Percentiles rank a stretch among this genome's conserved stretches.
Evolutionary conservation across 2,329 filamentous ascomycete genomes (phyloP).

Genomic region (Gaeumannomyces tritici): DNA sequence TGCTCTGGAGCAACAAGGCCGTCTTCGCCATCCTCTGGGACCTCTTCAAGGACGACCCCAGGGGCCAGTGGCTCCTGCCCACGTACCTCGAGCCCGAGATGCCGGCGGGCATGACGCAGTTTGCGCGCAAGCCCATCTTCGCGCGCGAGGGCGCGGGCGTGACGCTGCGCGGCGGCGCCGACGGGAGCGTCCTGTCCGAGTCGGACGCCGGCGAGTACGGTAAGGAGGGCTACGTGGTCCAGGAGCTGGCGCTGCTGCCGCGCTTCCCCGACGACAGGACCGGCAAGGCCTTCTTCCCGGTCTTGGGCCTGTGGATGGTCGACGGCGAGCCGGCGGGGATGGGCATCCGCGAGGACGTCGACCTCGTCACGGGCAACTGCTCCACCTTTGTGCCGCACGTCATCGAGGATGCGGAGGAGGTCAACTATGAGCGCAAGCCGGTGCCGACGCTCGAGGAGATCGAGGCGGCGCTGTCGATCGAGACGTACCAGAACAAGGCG

Average conservation of each 20-base stretch:
- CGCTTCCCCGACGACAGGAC: neutral
- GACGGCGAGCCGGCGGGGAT: constrained; percentile 1
- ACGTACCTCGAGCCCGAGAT: constrained; percentile 2
- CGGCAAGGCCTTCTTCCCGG: neutral
- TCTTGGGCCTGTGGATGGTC: neutral
- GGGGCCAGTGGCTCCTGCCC: neutral
- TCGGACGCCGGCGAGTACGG: neutral
- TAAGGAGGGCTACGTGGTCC: neutral
- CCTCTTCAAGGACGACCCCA: constrained; percentile 1
- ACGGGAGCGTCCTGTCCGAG: neutral
- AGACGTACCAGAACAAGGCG: neutral
- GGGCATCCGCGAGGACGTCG: neutral
- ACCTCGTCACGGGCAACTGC: neutral
- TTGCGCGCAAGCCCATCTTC: neutral
- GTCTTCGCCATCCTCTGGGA: constrained; percentile 1
- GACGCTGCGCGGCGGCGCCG: neutral
- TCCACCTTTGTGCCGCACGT: neutral
- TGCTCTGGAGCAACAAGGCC: constrained; percentile 2
- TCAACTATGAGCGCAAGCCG: neutral
- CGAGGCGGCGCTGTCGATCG: neutral
- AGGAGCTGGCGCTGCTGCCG: neutral
- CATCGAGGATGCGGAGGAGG: neutral
- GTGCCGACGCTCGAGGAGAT: neutral
- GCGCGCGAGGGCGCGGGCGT: neutral
- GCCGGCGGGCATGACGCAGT: neutral